These are phyloP conservation scores for Diaporthe eres DNA, from an alignment of 2,329 filamentous ascomycete species.

Conservation along the genomic window DNA sequence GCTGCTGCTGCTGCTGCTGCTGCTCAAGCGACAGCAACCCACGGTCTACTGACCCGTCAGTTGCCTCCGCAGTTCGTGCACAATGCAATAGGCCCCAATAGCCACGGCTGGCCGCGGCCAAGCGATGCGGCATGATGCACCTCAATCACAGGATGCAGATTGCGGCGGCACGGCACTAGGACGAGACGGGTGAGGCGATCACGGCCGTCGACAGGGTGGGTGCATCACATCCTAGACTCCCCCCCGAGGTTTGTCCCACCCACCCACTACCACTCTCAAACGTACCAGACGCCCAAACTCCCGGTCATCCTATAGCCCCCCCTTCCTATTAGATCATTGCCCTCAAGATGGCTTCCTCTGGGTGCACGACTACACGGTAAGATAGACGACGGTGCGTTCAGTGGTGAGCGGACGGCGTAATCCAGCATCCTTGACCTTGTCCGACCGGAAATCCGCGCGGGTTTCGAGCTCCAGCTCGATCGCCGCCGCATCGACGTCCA, in stretches of 20 bases:
- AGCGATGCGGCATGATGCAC: constrained; percentile 37
- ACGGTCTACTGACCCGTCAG: constrained; percentile 8
- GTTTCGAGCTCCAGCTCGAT: background rate
- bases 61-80: constrained; percentile 25
- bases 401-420: background rate
- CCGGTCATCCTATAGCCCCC: constrained; percentile 13
- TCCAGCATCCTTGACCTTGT: background rate
- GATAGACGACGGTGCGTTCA: background rate
- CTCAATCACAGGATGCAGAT: constrained; percentile 36
- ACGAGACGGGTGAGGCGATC: constrained; percentile 31
- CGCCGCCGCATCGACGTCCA: constrained; percentile 16
- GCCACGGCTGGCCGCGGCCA: constrained; percentile 34
- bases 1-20: background rate
- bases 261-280: constrained; percentile 27
- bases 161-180: constrained; percentile 31
- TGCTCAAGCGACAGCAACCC: constrained; percentile 5
- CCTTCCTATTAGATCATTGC: constrained; percentile 1
- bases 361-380: background rate
- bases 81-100: background rate
- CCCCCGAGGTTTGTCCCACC: constrained; percentile 37
- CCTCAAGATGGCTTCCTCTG: constrained; percentile 5
- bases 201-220: constrained; percentile 36
- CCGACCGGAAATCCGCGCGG: background rate
- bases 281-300: constrained; percentile 35
- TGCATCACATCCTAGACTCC: constrained; percentile 29